Evolutionary conservation across 768 basidiomycete genomes (phyloP), one percentile per base, ranked within the genome.

Genomic region (Rhodotorula babjevae): DNA sequence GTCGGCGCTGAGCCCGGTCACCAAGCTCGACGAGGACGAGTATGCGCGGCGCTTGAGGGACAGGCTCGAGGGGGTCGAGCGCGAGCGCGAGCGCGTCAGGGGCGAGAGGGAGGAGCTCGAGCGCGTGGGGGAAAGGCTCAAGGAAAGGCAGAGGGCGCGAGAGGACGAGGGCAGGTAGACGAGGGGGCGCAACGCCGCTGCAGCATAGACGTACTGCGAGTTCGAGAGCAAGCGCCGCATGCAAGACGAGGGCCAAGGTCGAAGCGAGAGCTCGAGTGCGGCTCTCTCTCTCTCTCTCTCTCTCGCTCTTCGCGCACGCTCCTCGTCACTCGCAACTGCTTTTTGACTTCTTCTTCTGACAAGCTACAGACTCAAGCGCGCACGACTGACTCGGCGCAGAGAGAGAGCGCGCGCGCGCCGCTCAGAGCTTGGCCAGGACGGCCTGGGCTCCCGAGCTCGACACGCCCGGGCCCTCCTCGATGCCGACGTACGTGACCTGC

Each of bases 381-480:
- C n/a, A n/a, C n/a, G n/a, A n/a, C n/a, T n/a, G n/a, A n/a, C n/a
- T n/a, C n/a, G n/a, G n/a, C n/a, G n/a, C n/a, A n/a, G n/a, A 12
- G 11, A 14, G 14, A 4, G 53, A 11, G n/a, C 11, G 10, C 46
- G n/a, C 46, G 21, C 19, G 21, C 19, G 29, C n/a, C 33, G n/a
- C 46, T 61, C 23, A 80, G 50, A 80, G 77, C 62, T 77, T 77
- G 53, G 78, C 76, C n/a, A 81, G 84, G 72, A 88, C 84, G 15
- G 84, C 84, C 49, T 88, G 87, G 68, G 84, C 86, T 46, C 87
- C 84, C 36, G 36, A 36, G 23, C 86, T 87, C 33, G 85, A 85
- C 49, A 88, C 71, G 14, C 50, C 86, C 40, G 83, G 86, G 27
- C 80, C 82, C 27, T 80, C 79, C 79, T 88, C 87, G 62, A 76